Evolutionary conservation across 441 rosid species (phyloP).

Genomic region (Arabidopsis lyrata): DNA sequence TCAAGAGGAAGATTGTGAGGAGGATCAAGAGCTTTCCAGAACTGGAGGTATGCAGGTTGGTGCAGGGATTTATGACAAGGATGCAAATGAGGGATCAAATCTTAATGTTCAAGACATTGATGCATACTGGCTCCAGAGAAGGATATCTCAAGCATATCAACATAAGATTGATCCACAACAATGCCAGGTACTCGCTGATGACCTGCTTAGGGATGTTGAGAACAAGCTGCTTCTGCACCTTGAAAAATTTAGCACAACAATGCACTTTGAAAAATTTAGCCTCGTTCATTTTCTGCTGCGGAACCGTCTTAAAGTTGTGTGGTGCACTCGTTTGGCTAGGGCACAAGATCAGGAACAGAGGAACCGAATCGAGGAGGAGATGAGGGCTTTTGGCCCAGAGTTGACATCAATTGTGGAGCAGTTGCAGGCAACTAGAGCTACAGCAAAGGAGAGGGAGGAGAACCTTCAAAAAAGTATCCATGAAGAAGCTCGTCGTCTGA

Average conservation of each 20-base stretch:
- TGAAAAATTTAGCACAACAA: no score
- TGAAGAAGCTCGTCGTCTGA: constrained; percentile 90
- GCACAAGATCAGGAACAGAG: constrained; percentile 89
- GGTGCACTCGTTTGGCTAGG: constrained; percentile 98
- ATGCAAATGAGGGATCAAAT: constrained; percentile 69
- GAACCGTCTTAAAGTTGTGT: constrained; percentile 83
- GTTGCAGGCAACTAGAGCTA: constrained; percentile 92
- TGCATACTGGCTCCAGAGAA: constrained; percentile 97
- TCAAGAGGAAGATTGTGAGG: constrained; percentile 83
- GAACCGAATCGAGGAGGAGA: constrained; percentile 81
- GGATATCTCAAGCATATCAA: constrained; percentile 83
- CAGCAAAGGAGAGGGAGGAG: constrained; percentile 94
- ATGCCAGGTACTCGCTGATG: constrained; percentile 90
- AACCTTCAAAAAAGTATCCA: constrained; percentile 88
- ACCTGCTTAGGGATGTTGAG: constrained; percentile 90
- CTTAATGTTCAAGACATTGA: constrained; percentile 93
- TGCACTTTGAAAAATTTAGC: constrained; percentile 71
- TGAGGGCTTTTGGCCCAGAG: constrained; percentile 74
- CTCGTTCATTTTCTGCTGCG: constrained; percentile 70
- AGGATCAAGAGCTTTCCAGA: constrained; percentile 69
- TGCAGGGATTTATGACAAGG: constrained; percentile 80
- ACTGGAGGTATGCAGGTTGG: constrained; percentile 90
- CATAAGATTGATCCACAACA: constrained; percentile 84
- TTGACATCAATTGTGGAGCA: constrained; percentile 83
- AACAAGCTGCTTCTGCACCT: constrained; percentile 66